phyloP scores from a whole-genome alignment of 352 stramenopile genomes.

The Phytophthora pluvialis region DNA sequence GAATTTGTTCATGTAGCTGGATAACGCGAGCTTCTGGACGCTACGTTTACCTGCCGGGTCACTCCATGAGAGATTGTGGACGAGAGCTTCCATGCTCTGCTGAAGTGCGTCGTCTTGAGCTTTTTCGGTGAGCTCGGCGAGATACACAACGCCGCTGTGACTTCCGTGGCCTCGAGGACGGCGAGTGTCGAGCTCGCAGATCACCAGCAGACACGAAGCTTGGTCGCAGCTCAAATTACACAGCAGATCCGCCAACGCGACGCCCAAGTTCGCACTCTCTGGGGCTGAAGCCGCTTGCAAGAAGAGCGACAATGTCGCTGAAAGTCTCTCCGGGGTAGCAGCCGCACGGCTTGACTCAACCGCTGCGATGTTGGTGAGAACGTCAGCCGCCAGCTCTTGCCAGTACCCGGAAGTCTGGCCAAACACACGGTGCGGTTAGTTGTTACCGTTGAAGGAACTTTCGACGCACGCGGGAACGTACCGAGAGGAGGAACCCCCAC shows the following conservation, averaged over 20 bases:
- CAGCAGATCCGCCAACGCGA: conserved; percentile 62
- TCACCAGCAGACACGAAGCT: conserved; percentile 53
- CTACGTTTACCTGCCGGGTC: conserved; percentile 67
- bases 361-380: conserved; percentile 49
- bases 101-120: conserved; percentile 46
- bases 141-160: conserved; percentile 70
- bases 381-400: conserved; percentile 46
- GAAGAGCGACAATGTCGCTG: conserved; percentile 42
- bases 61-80: conserved; percentile 81
- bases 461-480: not conserved
- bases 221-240: conserved; percentile 67
- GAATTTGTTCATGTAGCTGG: conserved; percentile 66
- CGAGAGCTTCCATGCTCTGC: conserved; percentile 67
- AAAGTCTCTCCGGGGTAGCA: conserved; percentile 42
- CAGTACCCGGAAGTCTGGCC: conserved; percentile 4
- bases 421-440: not conserved
- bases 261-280: conserved; percentile 29
- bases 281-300: conserved; percentile 20
- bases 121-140: conserved; percentile 56
- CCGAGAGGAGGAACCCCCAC: conserved; percentile 38
- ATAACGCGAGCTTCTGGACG: conserved; percentile 75
- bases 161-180: conserved; percentile 43
- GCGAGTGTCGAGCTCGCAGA: conserved; percentile 73
- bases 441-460: not conserved
- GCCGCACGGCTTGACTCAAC: conserved; percentile 15